A percentile compares a stretch with the other conserved stretches of the same genome.
Conservation (phyloP, 768 basidiomycete species). For the Pleurotus citrinopileatus region DNA sequence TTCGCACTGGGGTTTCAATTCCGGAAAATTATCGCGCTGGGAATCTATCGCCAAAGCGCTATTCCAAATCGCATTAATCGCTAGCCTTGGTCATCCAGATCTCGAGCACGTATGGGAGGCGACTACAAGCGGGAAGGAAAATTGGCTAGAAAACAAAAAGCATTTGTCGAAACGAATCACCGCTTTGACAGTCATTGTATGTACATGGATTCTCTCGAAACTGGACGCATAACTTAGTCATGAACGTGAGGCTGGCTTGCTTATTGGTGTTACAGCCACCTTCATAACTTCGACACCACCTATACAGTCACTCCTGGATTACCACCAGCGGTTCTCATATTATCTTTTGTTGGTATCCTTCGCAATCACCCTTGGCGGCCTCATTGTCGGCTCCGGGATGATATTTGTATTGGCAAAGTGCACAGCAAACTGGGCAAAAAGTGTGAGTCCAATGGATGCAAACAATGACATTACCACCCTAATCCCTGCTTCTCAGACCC, state of each 20-base stretch:
- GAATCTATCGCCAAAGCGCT: no score
- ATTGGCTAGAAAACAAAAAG: neutral
- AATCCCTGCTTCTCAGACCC: neutral
- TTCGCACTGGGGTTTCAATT: no score
- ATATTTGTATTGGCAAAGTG: slow-evolving; percentile 5
- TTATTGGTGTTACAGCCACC: neutral
- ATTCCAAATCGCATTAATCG: no score
- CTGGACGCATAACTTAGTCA: neutral
- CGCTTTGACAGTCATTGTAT: slow-evolving; percentile 4
- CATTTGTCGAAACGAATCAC: slow-evolving; percentile 1
- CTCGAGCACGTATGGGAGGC: no score
- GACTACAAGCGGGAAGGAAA: no score
- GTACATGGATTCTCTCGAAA: neutral
- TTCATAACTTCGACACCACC: slow-evolving; percentile 8
- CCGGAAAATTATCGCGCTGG: no score
- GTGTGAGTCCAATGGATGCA: neutral
- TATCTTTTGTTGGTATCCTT: slow-evolving; percentile 1
- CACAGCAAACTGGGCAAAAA: neutral
- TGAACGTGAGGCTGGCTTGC: slow-evolving; percentile 6
- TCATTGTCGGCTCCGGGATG: slow-evolving; percentile 8
- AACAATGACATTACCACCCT: neutral
- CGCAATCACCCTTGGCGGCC: slow-evolving; percentile 3
- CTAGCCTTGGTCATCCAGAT: no score
- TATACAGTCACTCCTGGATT: neutral
- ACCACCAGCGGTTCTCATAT: neutral